These are phyloP conservation scores for Emericellopsis cladophorae DNA, from an alignment of 2,329 filamentous ascomycete species.

Conservation along the genomic window DNA sequence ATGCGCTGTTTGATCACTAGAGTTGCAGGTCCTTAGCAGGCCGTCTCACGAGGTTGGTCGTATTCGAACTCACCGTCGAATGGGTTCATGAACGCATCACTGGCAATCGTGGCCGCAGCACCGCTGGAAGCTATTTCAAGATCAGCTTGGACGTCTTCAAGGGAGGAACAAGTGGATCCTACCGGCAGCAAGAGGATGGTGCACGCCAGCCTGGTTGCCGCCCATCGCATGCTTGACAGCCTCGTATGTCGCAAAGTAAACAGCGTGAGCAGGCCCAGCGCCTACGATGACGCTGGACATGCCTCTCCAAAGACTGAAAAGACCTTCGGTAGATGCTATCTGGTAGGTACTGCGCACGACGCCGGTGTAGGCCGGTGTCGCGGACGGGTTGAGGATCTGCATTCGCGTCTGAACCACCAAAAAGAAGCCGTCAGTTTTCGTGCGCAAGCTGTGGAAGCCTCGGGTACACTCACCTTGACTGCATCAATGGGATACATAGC, in stretches of 20 bases:
- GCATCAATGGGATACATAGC: constrained; percentile 99
- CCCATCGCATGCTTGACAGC: constrained; percentile 93
- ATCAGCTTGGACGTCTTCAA: constrained; percentile 5
- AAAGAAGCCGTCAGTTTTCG: background rate
- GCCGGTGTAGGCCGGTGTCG: constrained; percentile 66
- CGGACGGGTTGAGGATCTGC: constrained; percentile 83
- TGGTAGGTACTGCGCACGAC: constrained; percentile 86
- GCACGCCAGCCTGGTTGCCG: constrained; percentile 74
- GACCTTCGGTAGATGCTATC: constrained; percentile 80
- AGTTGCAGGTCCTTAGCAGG: background rate
- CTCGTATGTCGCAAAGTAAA: constrained; percentile 98
- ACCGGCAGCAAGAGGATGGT: constrained; percentile 92
- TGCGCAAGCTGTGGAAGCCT: background rate
- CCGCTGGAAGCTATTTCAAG: constrained; percentile 64
- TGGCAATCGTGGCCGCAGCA: constrained; percentile 89
- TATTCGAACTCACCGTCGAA: constrained; percentile 65
- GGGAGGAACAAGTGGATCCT: constrained; percentile 16
- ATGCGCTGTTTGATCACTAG: constrained; percentile 98
- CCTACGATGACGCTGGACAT: constrained; percentile 94
- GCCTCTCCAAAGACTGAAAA: constrained; percentile 87
- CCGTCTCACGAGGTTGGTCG: background rate
- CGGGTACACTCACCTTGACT: constrained; percentile 59
- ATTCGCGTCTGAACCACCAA: constrained; percentile 67
- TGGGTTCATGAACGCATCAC: constrained; percentile 97
- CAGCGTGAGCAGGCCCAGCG: constrained; percentile 89